Base-by-base conservation (phyloP, 1,284 basidiomycete genomes). In the Ustilago cynodontis region DNA sequence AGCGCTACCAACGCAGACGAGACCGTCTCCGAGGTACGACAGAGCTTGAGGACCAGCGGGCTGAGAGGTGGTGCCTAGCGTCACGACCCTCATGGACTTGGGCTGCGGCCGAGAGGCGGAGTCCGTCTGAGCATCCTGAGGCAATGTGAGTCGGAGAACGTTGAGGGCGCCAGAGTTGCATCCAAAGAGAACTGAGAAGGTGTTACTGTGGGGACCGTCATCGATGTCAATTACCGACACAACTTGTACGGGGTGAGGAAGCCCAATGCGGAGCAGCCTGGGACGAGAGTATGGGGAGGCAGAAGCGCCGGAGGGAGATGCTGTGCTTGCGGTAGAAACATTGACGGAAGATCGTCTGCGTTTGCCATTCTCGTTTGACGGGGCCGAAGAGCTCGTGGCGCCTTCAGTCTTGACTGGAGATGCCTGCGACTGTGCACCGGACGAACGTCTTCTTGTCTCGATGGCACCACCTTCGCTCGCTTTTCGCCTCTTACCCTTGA, bases 361-460 rank as follows among this genome's bases (percentile, higher is more conserved):
- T 51, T 82, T 82, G 59, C 78, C 78, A 29, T 82, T 75, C 43
- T 76, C 76, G 24, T 82, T 78, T 59, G 72, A 74, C 13, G 62
- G 45, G 11, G 57, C 49, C 11, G 59, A 35, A 20, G 71, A 43
- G 26, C 41, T 53, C 20, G 61, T 20, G 1, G 45, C 47, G 1
- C 43, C 35, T n/a, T 53, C 54, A 22, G 50, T 22, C 33, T 66
- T 61, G 13, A 39, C 24, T 18, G 51, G 28, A 24, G 50, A 16
- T 26, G 58, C 8, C 31, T 65, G 39, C 22, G 49, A 11, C 20
- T 56, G 53, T 26, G 53, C 58, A 35, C 60, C 61, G 39, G 53
- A 59, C 14, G 68, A 66, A 18, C 52, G 59, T 14, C 65, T 58
- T 39, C 47, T 29, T n/a, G 70, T 22, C 35, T 68, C 63, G 41